Conservation (phyloP, 176 grass and related monocot genomes). For the Typha latifolia region DNA sequence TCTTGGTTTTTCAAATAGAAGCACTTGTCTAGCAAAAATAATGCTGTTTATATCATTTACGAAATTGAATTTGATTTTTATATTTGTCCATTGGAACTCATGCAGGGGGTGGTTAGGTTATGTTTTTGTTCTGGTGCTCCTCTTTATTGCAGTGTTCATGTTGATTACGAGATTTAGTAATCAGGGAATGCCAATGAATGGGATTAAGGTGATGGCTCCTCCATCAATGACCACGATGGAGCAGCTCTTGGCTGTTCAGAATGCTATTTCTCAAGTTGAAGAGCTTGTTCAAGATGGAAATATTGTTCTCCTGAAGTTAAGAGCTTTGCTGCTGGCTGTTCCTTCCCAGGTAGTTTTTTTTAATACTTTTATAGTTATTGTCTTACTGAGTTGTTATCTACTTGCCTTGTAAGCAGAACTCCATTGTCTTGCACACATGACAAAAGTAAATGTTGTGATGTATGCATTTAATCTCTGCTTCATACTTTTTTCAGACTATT, state of each 20-base stretch:
- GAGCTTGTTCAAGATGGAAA: constrained; percentile 87
- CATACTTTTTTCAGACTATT: no score
- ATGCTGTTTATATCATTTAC: neutral
- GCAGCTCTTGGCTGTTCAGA: constrained; percentile 94
- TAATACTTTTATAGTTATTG: neutral
- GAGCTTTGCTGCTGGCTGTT: constrained; percentile 69
- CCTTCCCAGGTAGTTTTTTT: constrained; percentile 61
- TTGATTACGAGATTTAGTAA: constrained; percentile 72
- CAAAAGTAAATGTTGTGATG: no score
- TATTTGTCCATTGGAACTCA: constrained; percentile 9
- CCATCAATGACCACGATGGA: constrained; percentile 88
- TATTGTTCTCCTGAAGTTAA: constrained; percentile 82
- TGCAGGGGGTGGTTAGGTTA: constrained; percentile 81
- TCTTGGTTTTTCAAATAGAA: neutral
- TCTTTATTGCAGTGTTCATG: constrained; percentile 81
- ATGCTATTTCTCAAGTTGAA: constrained; percentile 89
- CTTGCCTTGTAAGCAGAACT: neutral
- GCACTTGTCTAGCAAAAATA: neutral
- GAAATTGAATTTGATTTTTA: neutral
- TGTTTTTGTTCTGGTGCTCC: constrained; percentile 41
- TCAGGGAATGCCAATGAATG: constrained; percentile 56
- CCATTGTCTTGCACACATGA: no score
- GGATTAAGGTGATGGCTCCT: constrained; percentile 74
- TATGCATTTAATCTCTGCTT: no score
- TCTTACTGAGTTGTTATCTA: neutral